Percentiles rank a stretch among this genome's conserved stretches.
phyloP scores from a whole-genome alignment of 1,284 basidiomycete genomes.

The Ganoderma lingzhi region DNA sequence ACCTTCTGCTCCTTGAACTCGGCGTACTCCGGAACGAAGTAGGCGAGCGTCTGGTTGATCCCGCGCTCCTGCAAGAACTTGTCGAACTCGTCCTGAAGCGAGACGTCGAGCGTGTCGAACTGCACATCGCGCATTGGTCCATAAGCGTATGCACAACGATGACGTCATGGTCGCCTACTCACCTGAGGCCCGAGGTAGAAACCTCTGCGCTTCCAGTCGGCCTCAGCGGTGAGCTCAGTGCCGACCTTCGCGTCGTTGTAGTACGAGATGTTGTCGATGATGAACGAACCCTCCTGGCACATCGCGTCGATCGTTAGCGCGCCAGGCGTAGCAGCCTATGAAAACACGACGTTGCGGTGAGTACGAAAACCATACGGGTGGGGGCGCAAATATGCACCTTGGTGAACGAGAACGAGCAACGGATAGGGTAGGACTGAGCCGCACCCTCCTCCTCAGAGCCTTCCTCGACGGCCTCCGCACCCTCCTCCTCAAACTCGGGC shows the following conservation, averaged over 20 bases:
- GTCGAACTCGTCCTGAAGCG: constrained; percentile 89
- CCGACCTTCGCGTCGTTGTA: constrained; percentile 81
- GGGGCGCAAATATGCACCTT: constrained; percentile 63
- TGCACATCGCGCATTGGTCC: constrained; percentile 34
- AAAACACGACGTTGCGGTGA: constrained; percentile 10
- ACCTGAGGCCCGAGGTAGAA: constrained; percentile 93
- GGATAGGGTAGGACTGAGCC: constrained; percentile 68
- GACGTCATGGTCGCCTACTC: constrained; percentile 33
- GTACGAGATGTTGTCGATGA: constrained; percentile 90
- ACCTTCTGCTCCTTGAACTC: constrained; percentile 93
- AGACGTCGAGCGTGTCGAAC: constrained; percentile 92
- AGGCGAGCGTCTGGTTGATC: constrained; percentile 81
- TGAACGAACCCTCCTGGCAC: constrained; percentile 85
- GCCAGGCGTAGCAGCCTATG: constrained; percentile 52
- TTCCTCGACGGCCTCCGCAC: constrained; percentile 46
- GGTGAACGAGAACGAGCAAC: constrained; percentile 83
- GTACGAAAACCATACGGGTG: too few relatives aligned
- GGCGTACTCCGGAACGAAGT: constrained; percentile 86
- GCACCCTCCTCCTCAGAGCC: constrained; percentile 53
- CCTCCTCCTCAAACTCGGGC: constrained; percentile 50
- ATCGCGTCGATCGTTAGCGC: constrained; percentile 84
- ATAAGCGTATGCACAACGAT: constrained; percentile 14
- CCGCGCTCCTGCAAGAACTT: constrained; percentile 88
- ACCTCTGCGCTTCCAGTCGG: constrained; percentile 92
- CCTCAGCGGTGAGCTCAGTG: constrained; percentile 85